Evolutionary conservation across 2,329 filamentous ascomycete genomes (phyloP), one percentile per base, ranked within the genome.

Genomic region (Cladosporium sphaerospermum): DNA sequence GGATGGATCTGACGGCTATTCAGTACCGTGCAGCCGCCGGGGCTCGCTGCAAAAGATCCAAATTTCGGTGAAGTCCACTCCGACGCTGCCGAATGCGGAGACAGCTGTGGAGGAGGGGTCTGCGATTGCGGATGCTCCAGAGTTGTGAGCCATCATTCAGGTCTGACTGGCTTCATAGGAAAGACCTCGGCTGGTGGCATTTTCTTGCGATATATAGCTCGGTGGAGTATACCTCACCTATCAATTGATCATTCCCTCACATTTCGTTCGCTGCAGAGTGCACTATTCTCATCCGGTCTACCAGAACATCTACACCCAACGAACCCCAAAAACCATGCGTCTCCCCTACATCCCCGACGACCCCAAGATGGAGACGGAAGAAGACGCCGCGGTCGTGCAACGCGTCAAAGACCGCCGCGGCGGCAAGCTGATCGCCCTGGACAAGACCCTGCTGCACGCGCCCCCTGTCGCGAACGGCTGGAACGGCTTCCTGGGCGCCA

Each of bases 401-500:
- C 73, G 75, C 37, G 72, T 82, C 9, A 73, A 76, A 62, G 71
- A 75, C 45, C 73, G 78, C 52, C 70, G 79, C 56, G 78, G 75
- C 23, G 70, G 73, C 16, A 71, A 71, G 41, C 70, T 82, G 23
- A 71, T 80, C 39, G 73, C 76, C 5, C 72, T 81, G 9, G 79
- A 82, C 60, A 73, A 74, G 19, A 71, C 78, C 1, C 69, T 81
- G 6, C 69, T 82, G 3, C 78, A 81, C 61, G 74, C 78, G 3
- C 78, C 77, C 40, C 75, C 77, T 3, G 71, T 82, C 11, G 73
- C 78, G 40, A 77, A 81, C 62, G 79, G 79, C 51, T 82, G 79
- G 73, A 82, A 81, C 63, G 70, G 74, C 16, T 81, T 81, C 59
- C 70, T 82, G 32, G 77, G 77, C 40, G 71, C 78, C 36, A 78